These are phyloP conservation scores for Penicillium olsonii DNA, from an alignment of 2,329 filamentous ascomycete genomes.

Conservation along the genomic window DNA sequence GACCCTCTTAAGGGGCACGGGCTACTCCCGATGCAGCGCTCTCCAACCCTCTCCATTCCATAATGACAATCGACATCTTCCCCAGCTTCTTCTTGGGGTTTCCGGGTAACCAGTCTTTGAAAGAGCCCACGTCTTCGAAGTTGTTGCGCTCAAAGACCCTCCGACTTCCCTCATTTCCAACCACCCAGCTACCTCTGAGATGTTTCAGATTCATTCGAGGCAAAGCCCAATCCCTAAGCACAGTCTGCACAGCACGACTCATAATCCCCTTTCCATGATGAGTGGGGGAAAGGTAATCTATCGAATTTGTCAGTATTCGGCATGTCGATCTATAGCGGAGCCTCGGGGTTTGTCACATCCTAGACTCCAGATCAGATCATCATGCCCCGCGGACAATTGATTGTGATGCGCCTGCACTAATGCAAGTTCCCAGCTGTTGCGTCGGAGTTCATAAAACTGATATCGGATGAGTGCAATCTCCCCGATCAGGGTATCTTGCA, in stretches of 20 bases:
- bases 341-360: constrained; percentile 14
- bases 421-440: constrained; percentile 16
- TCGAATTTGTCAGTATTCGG: neutral
- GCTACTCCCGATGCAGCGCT: too few relatives aligned
- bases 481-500: constrained; percentile 26
- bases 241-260: constrained; percentile 21
- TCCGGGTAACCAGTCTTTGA: constrained; percentile 21
- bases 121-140: constrained; percentile 19
- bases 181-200: constrained; percentile 23
- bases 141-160: constrained; percentile 32
- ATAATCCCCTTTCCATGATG: constrained; percentile 35
- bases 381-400: constrained; percentile 20
- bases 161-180: constrained; percentile 28
- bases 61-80: constrained; percentile 20
- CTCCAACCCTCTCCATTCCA: constrained; percentile 15
- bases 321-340: neutral
- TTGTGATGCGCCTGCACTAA: constrained; percentile 20
- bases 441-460: constrained; percentile 25
- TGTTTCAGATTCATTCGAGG: constrained; percentile 30
- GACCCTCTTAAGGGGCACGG: too few relatives aligned
- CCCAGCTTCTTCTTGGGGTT: constrained; percentile 19
- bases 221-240: constrained; percentile 29
- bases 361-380: constrained; percentile 28
- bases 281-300: constrained; percentile 26
- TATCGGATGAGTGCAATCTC: constrained; percentile 25